Percentiles rank a stretch among this genome's conserved stretches.
phyloP scores from a whole-genome alignment of 192 early-diverging fungal species.

The Linnemannia exigua region DNA sequence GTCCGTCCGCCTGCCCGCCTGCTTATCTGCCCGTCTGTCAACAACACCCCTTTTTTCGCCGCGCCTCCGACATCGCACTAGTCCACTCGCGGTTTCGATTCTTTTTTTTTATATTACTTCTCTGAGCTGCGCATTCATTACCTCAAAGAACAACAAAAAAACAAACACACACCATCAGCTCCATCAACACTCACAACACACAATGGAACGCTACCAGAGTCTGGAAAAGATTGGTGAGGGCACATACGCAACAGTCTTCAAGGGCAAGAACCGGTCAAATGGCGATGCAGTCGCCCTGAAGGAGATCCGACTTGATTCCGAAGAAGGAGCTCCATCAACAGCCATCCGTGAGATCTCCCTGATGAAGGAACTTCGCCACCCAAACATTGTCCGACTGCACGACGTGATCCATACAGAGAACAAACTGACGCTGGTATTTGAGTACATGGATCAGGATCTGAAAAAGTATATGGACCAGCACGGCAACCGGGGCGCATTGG shows the following conservation, averaged over 20 bases:
- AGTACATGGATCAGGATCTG: conserved; percentile 90
- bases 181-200: not conserved
- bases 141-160: not conserved
- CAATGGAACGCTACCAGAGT: conserved; percentile 71
- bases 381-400: conserved; percentile 89
- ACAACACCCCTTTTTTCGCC: not conserved
- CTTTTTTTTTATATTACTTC: not conserved
- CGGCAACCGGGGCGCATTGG: conserved; percentile 77
- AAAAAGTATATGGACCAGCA: conserved; percentile 89
- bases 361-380: conserved; percentile 96
- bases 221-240: conserved; percentile 98
- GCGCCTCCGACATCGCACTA: not conserved
- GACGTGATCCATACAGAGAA: conserved; percentile 90
- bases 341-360: conserved; percentile 98
- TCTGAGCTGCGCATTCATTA: not conserved
- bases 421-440: conserved; percentile 89
- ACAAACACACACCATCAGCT: not conserved
- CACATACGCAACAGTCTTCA: conserved; percentile 94
- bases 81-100: not conserved
- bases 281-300: conserved; percentile 96
- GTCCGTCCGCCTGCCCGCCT: not conserved
- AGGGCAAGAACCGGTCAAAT: conserved; percentile 82
- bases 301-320: conserved; percentile 92
- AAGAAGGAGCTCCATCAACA: conserved; percentile 96
- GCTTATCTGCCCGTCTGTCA: not conserved